Conservation (phyloP, 768 basidiomycete species). For the Hypholoma sublateritium region DNA sequence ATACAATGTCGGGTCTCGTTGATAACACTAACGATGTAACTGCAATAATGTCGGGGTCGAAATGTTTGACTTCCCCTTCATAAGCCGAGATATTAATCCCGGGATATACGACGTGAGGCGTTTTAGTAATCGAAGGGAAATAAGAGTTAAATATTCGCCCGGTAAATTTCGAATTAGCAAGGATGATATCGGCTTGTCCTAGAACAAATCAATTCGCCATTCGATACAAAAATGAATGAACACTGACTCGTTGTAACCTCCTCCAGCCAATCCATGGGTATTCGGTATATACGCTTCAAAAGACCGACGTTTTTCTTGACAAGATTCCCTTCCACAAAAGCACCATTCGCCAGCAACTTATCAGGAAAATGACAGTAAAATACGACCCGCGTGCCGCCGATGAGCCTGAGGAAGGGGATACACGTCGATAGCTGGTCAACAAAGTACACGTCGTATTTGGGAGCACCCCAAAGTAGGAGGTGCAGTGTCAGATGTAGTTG, state of each 20-base stretch:
- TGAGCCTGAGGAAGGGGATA: conserved; percentile 73
- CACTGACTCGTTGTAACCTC: conserved; percentile 83
- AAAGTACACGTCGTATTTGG: conserved; percentile 80
- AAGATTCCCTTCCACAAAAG: conserved; percentile 54
- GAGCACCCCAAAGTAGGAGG: conserved; percentile 51
- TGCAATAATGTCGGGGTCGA: conserved; percentile 51
- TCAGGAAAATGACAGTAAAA: conserved; percentile 99
- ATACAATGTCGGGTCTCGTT: neutral
- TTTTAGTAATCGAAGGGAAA: conserved; percentile 63
- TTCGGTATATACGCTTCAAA: conserved; percentile 77
- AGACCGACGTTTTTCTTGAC: conserved; percentile 41
- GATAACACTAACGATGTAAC: conserved; percentile 53
- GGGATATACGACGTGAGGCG: conserved; percentile 88
- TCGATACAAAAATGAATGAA: neutral
- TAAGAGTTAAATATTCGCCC: conserved; percentile 75
- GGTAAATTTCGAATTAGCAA: conserved; percentile 92
- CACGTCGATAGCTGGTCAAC: conserved; percentile 96
- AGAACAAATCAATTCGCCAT: conserved; percentile 6
- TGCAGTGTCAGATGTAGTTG: conserved; percentile 80
- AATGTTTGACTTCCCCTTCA: conserved; percentile 39
- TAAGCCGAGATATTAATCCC: conserved; percentile 87
- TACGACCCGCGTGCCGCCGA: conserved; percentile 77
- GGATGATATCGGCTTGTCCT: conserved; percentile 89
- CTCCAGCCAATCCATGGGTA: conserved; percentile 89
- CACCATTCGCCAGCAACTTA: conserved; percentile 80